These are phyloP conservation scores for Cubamyces lactineus DNA, from an alignment of 768 basidiomycete species.

Conservation along the genomic window DNA sequence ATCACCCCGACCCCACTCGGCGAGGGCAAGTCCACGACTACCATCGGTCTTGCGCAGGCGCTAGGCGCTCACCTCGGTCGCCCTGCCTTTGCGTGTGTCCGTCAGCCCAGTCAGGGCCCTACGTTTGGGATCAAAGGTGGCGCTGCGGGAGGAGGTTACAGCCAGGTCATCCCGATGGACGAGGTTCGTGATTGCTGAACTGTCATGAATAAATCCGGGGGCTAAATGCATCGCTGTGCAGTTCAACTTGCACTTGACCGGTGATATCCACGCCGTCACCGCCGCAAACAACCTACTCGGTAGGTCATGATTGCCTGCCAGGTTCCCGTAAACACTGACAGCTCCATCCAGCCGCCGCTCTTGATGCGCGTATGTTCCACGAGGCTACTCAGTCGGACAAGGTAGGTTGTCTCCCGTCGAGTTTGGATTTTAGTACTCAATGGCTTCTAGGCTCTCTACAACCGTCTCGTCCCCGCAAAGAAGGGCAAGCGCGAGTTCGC, in stretches of 20 bases:
- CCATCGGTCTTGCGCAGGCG: conserved; percentile 95
- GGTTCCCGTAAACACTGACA: conserved; percentile 3
- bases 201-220: too few relatives aligned
- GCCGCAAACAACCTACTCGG: conserved; percentile 97
- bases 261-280: conserved; percentile 97
- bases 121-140: conserved; percentile 99
- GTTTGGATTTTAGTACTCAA: too few relatives aligned
- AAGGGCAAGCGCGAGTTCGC: conserved; percentile 96
- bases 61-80: conserved; percentile 93
- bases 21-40: conserved; percentile 98
- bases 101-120: conserved; percentile 97
- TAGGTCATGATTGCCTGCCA: conserved; percentile 35
- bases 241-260: conserved; percentile 96
- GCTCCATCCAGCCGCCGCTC: conserved; percentile 74
- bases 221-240: conserved; percentile 30
- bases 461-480: conserved; percentile 87
- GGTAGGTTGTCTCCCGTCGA: conserved; percentile 38
- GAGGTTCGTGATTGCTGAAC: conserved; percentile 53
- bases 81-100: conserved; percentile 93
- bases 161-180: conserved; percentile 99
- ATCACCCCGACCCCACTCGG: conserved; percentile 97
- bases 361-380: conserved; percentile 98
- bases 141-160: conserved; percentile 97
- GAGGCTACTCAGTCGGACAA: conserved; percentile 96
- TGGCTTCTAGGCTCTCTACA: conserved; percentile 69